A percentile compares a stretch with the other conserved stretches of the same genome.
Conservation (phyloP, 768 basidiomycete genomes). For the Rhodotorula graminis region DNA sequence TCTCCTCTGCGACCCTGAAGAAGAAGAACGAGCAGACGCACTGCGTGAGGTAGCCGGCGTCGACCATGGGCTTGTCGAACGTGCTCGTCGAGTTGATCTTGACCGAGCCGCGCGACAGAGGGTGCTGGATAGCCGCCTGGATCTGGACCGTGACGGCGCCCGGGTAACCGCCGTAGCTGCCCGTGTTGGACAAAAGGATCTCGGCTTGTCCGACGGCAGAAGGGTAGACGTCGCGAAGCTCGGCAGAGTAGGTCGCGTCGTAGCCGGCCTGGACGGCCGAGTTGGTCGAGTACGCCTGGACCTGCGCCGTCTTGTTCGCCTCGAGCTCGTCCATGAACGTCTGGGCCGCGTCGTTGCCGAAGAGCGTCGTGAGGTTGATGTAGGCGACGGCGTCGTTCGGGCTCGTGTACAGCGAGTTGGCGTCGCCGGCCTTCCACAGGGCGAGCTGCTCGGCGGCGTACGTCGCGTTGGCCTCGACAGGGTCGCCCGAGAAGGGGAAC, state of each 20-base stretch:
- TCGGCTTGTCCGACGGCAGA: conserved; percentile 55
- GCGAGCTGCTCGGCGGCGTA: conserved; percentile 36
- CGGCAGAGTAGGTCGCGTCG: conserved; percentile 40
- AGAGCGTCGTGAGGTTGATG: conserved; percentile 53
- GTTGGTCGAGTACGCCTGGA: conserved; percentile 23
- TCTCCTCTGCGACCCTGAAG: too few relatives aligned
- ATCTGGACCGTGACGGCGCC: conserved; percentile 51
- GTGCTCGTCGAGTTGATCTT: conserved; percentile 59
- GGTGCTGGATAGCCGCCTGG: conserved; percentile 65
- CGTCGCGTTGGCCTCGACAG: conserved; percentile 29
- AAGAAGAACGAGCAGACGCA: conserved; percentile 20
- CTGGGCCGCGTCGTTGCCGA: conserved; percentile 53
- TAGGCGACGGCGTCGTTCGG: conserved; percentile 64
- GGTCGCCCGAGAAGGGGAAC: conserved; percentile 36
- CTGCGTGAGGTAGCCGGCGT: conserved; percentile 52
- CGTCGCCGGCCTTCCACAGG: conserved; percentile 32
- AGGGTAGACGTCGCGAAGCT: conserved; percentile 37
- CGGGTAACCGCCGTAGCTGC: conserved; percentile 48
- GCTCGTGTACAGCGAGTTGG: conserved; percentile 50
- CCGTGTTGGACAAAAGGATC: conserved; percentile 54
- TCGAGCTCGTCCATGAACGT: conserved; percentile 56
- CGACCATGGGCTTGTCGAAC: conserved; percentile 58
- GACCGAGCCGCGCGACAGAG: conserved; percentile 61
- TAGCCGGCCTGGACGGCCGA: conserved; percentile 37
- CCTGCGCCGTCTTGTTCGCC: conserved; percentile 52